Percentiles rank a stretch among this genome's conserved stretches.
phyloP scores from a whole-genome alignment of 257 asterid genomes.

The Lithospermum erythrorhizon region DNA sequence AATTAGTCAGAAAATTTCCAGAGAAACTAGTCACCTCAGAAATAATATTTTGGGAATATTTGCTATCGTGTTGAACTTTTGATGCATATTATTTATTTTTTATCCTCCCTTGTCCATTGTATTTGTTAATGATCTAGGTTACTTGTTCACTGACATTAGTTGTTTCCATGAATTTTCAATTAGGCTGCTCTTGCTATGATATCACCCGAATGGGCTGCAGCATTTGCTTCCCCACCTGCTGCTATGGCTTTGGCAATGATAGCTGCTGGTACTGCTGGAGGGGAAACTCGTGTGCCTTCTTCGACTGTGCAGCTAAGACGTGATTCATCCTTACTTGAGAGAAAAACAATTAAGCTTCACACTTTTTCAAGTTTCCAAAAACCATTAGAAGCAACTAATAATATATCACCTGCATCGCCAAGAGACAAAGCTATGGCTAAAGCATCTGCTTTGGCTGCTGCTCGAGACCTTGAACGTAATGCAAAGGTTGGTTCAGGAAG shows the following conservation, averaged over 20 bases:
- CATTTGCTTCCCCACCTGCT: slow-evolving; percentile 98
- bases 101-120: neutral
- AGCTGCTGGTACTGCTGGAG: slow-evolving; percentile 99
- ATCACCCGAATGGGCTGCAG: slow-evolving; percentile 97
- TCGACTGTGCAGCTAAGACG: slow-evolving; percentile 68
- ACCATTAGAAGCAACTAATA: slow-evolving; percentile 66
- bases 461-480: slow-evolving; percentile 94
- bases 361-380: slow-evolving; percentile 93
- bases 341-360: slow-evolving; percentile 66
- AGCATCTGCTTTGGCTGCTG: slow-evolving; percentile 99
- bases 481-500: slow-evolving; percentile 98
- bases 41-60: too few relatives aligned
- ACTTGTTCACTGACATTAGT: slow-evolving; percentile 9
- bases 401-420: slow-evolving; percentile 55
- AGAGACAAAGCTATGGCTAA: slow-evolving; percentile 96
- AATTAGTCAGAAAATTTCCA: too few relatives aligned
- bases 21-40: too few relatives aligned
- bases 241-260: slow-evolving; percentile 98
- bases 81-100: too few relatives aligned
- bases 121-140: neutral
- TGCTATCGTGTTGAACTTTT: too few relatives aligned
- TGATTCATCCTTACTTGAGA: slow-evolving; percentile 83
- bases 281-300: slow-evolving; percentile 59
- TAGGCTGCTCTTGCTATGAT: slow-evolving; percentile 97
- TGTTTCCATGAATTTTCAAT: slow-evolving; percentile 16